phyloP scores from a whole-genome alignment of 306 rosid species.

The Casuarina glauca region DNA sequence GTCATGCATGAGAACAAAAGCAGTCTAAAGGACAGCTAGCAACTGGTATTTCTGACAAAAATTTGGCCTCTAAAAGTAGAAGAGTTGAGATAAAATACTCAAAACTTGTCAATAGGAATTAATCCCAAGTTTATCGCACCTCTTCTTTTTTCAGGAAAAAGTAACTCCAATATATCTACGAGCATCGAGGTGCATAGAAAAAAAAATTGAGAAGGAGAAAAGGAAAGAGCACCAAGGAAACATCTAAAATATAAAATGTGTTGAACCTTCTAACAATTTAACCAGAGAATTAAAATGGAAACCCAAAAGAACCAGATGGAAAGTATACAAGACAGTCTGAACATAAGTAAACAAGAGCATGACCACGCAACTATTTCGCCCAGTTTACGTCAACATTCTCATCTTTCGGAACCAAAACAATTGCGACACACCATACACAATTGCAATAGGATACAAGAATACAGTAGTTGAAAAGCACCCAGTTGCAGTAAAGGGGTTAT shows the following conservation, averaged over 20 bases:
- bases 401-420: not conserved
- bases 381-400: not conserved
- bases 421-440: not conserved
- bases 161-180: not conserved
- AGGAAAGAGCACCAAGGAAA: not conserved
- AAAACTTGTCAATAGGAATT: slow-evolving; percentile 9
- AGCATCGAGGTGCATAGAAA: not conserved
- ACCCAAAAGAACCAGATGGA: not conserved
- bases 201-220: not conserved
- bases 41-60: slow-evolving; percentile 21
- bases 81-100: slow-evolving; percentile 10
- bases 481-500: slow-evolving; percentile 20
- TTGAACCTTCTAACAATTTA: not conserved
- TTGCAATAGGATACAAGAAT: not conserved
- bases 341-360: not conserved
- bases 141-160: not conserved
- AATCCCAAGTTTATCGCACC: not conserved
- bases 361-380: not conserved
- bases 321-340: not conserved
- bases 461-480: slow-evolving; percentile 11
- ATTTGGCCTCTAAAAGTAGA: not conserved
- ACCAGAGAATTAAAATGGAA: not conserved
- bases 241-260: not conserved
- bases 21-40: not conserved
- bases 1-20: slow-evolving; percentile 3